Evolutionary conservation across 768 basidiomycete species (phyloP), one percentile per base, ranked within the genome.

Genomic region (Lactarius deliciosus): DNA sequence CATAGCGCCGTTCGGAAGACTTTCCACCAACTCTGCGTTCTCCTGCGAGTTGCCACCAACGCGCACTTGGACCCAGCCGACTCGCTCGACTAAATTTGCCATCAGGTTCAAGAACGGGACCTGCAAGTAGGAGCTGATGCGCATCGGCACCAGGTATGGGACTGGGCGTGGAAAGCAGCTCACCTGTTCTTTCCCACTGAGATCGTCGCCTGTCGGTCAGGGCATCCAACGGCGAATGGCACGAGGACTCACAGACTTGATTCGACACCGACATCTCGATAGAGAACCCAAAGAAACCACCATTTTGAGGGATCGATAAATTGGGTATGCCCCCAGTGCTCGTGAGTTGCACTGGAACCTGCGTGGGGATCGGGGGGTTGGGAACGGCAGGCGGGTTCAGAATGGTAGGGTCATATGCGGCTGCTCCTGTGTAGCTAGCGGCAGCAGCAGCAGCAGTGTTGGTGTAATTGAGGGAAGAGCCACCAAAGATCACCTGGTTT

Each of bases 11-110:
- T 85, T 80, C 0, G 82, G 74, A 9, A 86, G 82, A 45, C 77
- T 80, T 34, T 78, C 75, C 5, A 85, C 86, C 62, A 85, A 72
- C 5, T 76, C 76, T 10, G 80, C 87, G 5, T 78, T 82, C 60
- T 94, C 92, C 73, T 93, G 92, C 0, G 88, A 87, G 75, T 93
- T 94, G 41, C 91, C 91, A 38, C 92, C 91, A 0, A 93, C 80
- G 57, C 91, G 85, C 20, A 92, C 75, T 15, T 81, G 76, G 13
- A 90, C 84, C 1, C 76, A 72, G 2, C 91, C 90, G 1, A 84
- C 83, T 28, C 92, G 82, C 70, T 85, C 80, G 50, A 79, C 79
- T 11, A 94, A 77, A 68, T 90, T 89, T 10, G 85, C 80, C 81
- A 94, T 84, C 28, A 92, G 80, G 73, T 94, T 94, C 16, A 93